phyloP scores from a whole-genome alignment of 352 stramenopile species.

The Globisporangium uncinulatum region DNA sequence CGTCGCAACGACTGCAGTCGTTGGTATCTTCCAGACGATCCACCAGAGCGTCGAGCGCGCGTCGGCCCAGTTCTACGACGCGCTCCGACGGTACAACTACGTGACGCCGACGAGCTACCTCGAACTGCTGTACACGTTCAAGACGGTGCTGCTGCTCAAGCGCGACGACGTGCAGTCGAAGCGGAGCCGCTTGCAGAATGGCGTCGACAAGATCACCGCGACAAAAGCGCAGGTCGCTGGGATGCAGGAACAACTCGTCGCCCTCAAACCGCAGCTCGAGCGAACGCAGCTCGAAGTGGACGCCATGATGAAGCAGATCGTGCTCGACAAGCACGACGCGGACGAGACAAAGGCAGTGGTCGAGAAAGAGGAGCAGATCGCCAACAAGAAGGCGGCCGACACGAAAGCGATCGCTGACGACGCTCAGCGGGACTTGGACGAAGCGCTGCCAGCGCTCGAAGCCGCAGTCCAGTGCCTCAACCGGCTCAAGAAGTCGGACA shows the following conservation, averaged over 20 bases:
- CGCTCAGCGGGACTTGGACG: conserved; percentile 89
- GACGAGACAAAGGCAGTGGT: conserved; percentile 90
- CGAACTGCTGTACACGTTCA: conserved; percentile 92
- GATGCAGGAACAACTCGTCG: conserved; percentile 90
- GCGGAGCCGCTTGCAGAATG: conserved; percentile 83
- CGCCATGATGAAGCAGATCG: conserved; percentile 93
- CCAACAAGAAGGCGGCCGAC: conserved; percentile 90
- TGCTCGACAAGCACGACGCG: conserved; percentile 88
- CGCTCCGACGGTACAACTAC: conserved; percentile 90
- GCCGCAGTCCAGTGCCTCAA: conserved; percentile 91
- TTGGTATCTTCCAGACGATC: conserved; percentile 81
- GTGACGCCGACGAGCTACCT: conserved; percentile 93
- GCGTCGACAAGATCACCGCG: conserved; percentile 91
- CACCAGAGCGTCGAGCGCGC: conserved; percentile 88
- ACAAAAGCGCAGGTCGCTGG: conserved; percentile 90
- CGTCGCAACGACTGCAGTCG: conserved; percentile 40
- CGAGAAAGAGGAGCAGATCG: conserved; percentile 88
- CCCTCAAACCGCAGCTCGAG: conserved; percentile 89
- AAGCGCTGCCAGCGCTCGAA: conserved; percentile 89
- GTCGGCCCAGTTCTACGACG: conserved; percentile 80
- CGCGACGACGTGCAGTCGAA: conserved; percentile 86
- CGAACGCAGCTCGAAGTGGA: conserved; percentile 92
- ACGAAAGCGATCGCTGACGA: conserved; percentile 91
- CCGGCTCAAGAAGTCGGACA: conserved; percentile 90
- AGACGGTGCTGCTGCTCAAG: conserved; percentile 85